Base-by-base conservation (phyloP, 768 basidiomycete genomes). In the Cubamyces sp. region DNA sequence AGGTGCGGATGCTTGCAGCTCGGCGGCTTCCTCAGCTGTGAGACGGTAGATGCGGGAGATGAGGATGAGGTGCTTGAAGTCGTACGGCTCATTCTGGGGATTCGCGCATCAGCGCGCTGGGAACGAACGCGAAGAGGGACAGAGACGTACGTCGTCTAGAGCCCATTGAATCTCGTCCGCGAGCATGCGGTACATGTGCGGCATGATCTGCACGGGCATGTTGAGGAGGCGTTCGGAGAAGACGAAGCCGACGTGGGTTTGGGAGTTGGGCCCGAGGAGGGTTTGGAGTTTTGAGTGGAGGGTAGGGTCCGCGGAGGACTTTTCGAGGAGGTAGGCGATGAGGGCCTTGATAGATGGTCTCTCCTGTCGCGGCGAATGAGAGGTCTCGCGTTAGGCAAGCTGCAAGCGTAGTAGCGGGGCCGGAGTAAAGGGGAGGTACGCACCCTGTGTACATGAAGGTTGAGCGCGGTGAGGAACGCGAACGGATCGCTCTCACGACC, bases 161-260 rank as follows among this genome's bases (percentile, higher is more conserved):
- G 91, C 91, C 77, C 81, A 85, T 40, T 85, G 78, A n/a, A 97
- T 78, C 73, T 99, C 96, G 49, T 91, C 87, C 0, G 79, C 76
- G 23, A 98, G 80, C 91, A 98, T 94, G 46, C 81, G 81, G 74
- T 96, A 98, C 87, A 97, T 90, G 1, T 94, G 95, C 5, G 94
- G 90, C 9, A 96, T 82, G 39, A 95, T 86, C 68, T 98, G 93
- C 15, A 94, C 89, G 0, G 96, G 96, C 88, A 99, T 96, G 73
- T 98, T 99, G 66, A 97, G 82, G 53, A 98, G 79, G 0, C 96
- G 82, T 73, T 97, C 94, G 65, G 88, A 91, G 65, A 99, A 79
- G 9, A 98, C 81, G 18, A 97, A 80, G 2, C 93, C 96, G 48
- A 96, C 84, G 63, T 90, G 85, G 16, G 79, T 77, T 77, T 74